Conservation (phyloP, 345 rosid species). For the Isatis tinctoria region DNA sequence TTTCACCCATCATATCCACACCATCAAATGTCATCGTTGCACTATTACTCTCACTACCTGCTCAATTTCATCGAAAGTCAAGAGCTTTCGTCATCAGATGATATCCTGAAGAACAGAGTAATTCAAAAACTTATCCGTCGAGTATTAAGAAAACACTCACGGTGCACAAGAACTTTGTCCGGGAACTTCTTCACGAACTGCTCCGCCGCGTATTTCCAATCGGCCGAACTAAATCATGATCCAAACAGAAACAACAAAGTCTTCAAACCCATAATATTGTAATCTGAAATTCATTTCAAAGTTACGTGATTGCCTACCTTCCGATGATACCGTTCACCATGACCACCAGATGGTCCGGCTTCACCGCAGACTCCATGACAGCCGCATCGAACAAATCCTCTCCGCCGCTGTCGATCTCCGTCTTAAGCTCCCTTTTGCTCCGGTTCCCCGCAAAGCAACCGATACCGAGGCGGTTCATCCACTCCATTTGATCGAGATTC, state of each 20-base stretch:
- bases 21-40: constrained; percentile 84
- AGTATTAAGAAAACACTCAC: constrained; percentile 42
- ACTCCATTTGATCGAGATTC: constrained; percentile 34
- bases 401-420: constrained; percentile 66
- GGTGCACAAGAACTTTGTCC: constrained; percentile 74
- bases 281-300: background rate
- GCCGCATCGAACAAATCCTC: constrained; percentile 50
- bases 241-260: background rate
- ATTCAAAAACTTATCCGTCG: no score
- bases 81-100: background rate
- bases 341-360: constrained; percentile 70
- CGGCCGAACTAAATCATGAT: constrained; percentile 55
- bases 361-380: constrained; percentile 29
- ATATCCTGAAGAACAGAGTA: no score
- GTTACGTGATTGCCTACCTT: constrained; percentile 37
- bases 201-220: constrained; percentile 88
- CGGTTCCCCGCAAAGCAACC: constrained; percentile 50
- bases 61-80: constrained; percentile 3
- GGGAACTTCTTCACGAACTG: constrained; percentile 86
- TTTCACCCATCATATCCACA: constrained; percentile 89
- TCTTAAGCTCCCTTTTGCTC: constrained; percentile 27
- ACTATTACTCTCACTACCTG: constrained; percentile 87
- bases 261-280: background rate
- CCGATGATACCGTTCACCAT: constrained; percentile 88
- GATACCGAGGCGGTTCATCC: constrained; percentile 33